phyloP scores from a whole-genome alignment of 495 filamentous ascomycete species.

The Penicillium cosmopolitanum region DNA sequence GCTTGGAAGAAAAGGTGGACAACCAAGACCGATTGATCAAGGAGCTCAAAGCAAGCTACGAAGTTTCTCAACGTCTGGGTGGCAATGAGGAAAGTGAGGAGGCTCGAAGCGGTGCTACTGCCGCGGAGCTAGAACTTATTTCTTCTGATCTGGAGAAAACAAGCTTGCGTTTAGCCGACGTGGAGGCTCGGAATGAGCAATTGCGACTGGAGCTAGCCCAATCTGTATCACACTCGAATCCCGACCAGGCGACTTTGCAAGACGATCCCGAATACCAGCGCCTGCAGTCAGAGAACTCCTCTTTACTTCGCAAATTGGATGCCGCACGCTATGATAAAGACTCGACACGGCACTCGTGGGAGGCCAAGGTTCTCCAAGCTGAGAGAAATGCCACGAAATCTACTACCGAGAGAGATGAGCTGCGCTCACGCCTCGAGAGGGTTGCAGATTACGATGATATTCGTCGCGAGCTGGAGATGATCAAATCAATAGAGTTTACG shows the following conservation, averaged over 20 bases:
- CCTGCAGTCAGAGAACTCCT: conserved; percentile 88
- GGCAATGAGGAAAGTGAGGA: conserved; percentile 65
- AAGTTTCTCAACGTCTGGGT: conserved; percentile 89
- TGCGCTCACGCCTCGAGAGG: conserved; percentile 80
- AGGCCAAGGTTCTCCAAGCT: conserved; percentile 62
- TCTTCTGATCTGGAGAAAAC: conserved; percentile 89
- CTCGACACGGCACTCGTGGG: conserved; percentile 69
- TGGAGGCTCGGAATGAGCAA: conserved; percentile 94
- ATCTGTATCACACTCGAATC: conserved; percentile 72
- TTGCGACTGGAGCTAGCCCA: conserved; percentile 88
- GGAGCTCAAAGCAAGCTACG: conserved; percentile 95
- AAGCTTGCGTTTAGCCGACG: conserved; percentile 81
- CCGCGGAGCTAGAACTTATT: conserved; percentile 91
- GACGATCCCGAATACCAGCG: conserved; percentile 88
- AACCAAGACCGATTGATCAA: conserved; percentile 90
- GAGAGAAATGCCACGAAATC: conserved; percentile 53
- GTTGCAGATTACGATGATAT: conserved; percentile 96
- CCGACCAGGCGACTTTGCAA: conserved; percentile 63
- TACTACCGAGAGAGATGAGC: conserved; percentile 71
- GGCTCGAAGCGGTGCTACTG: conserved; percentile 64
- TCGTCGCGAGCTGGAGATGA: conserved; percentile 91
- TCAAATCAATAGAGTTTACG: conserved; percentile 96
- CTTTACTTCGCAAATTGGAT: conserved; percentile 84
- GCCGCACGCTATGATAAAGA: conserved; percentile 80
- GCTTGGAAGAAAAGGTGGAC: conserved; percentile 88